A percentile compares a stretch with the other conserved stretches of the same genome.
These are phyloP conservation scores for Sequoiadendron giganteum DNA, from an alignment of 75 land plant species.

Conservation along the genomic window DNA sequence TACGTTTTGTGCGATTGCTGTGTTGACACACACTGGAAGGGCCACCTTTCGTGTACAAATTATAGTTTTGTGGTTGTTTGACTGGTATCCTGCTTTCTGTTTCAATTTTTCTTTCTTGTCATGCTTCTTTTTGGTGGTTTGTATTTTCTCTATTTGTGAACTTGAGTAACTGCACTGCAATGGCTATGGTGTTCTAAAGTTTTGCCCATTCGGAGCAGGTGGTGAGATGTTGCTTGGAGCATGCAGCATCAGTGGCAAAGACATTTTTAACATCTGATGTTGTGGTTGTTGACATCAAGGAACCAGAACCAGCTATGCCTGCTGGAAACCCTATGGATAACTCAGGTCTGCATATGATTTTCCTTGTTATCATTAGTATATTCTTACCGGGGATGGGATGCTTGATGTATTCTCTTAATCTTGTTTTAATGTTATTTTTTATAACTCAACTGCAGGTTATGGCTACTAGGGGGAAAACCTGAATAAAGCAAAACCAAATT, in stretches of 20 bases:
- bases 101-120: not conserved
- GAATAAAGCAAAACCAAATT: not conserved
- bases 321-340: constrained; percentile 78
- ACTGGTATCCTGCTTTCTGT: not conserved
- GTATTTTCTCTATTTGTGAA: not conserved
- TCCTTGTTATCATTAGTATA: not conserved
- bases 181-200: not conserved
- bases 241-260: constrained; percentile 88
- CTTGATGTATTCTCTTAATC: not conserved
- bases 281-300: constrained; percentile 89
- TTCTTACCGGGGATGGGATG: not conserved
- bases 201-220: constrained; percentile 33
- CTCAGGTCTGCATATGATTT: constrained; percentile 42
- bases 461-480: not conserved
- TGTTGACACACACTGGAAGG: too few species aligned
- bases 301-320: constrained; percentile 48
- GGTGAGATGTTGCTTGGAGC: constrained; percentile 92
- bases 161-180: not conserved
- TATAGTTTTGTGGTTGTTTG: not conserved
- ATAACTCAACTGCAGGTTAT: not conserved
- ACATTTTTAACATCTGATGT: constrained; percentile 86
- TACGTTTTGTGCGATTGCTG: too few species aligned
- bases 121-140: not conserved
- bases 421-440: not conserved
- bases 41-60: not conserved